These are phyloP conservation scores for Globisporangium megalacanthum DNA, from an alignment of 352 stramenopile genomes.

Conservation along the genomic window DNA sequence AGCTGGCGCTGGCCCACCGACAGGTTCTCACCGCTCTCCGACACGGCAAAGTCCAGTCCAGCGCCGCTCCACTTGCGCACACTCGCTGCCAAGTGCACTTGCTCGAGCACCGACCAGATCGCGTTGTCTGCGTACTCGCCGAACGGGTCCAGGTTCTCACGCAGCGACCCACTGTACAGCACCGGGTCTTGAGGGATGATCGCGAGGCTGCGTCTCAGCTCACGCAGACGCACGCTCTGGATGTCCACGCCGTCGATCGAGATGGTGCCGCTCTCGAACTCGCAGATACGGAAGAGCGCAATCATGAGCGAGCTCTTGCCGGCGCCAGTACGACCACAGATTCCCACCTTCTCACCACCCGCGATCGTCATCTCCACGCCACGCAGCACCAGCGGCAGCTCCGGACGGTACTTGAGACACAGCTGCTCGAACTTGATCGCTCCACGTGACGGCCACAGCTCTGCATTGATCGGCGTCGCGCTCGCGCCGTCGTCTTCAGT, in stretches of 20 bases:
- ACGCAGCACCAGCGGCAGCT: conserved; percentile 33
- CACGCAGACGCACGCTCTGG: conserved; percentile 39
- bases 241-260: conserved; percentile 92
- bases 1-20: conserved; percentile 49
- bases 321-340: conserved; percentile 62
- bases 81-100: conserved; percentile 44
- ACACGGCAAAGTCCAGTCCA: conserved; percentile 24
- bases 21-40: conserved; percentile 42
- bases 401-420: conserved; percentile 47
- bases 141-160: conserved; percentile 65
- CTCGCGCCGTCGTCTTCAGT: background rate
- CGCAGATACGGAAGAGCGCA: conserved; percentile 63
- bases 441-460: conserved; percentile 52
- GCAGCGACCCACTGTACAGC: conserved; percentile 61
- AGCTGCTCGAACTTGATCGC: conserved; percentile 69
- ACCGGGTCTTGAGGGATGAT: conserved; percentile 84
- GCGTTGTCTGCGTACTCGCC: too few relatives aligned
- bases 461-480: conserved; percentile 1
- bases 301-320: conserved; percentile 64
- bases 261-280: conserved; percentile 69
- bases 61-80: conserved; percentile 9
- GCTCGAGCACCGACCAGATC: conserved; percentile 60
- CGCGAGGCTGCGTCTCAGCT: conserved; percentile 60
- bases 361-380: conserved; percentile 58
- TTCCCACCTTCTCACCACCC: conserved; percentile 68